Conservation (phyloP, 805 yeast genomes). For the Schwanniomyces vanrijiae region DNA sequence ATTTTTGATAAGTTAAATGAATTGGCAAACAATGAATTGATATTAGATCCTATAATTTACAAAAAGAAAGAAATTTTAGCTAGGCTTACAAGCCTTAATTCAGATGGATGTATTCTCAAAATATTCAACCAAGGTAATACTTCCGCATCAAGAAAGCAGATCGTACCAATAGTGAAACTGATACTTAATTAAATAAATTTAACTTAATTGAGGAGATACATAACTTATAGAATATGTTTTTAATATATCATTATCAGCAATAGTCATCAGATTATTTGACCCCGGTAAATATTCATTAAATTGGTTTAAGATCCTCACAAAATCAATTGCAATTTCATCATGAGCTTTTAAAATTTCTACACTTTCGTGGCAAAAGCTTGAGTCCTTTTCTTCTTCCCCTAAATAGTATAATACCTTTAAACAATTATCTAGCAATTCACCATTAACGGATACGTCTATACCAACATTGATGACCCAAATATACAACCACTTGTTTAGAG, state of each 20-base stretch:
- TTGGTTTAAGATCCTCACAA: background rate
- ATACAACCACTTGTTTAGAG: conserved; percentile 9
- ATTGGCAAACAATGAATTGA: conserved; percentile 18
- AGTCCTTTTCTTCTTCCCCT: conserved; percentile 6
- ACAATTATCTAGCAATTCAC: conserved; percentile 15
- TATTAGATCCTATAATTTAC: conserved; percentile 26
- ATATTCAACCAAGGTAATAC: conserved; percentile 49
- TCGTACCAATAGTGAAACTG: conserved; percentile 62
- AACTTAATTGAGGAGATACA: conserved; percentile 10
- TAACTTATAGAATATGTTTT: conserved; percentile 23
- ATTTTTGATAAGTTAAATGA: conserved; percentile 19
- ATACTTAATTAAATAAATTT: conserved; percentile 20
- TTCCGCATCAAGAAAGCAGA: conserved; percentile 79
- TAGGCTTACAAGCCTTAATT: conserved; percentile 9
- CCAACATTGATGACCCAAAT: conserved; percentile 41
- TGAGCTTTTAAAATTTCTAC: conserved; percentile 10
- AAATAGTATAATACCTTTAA: conserved; percentile 29
- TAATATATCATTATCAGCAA: conserved; percentile 12
- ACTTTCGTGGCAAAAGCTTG: conserved; percentile 13
- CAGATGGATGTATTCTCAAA: conserved; percentile 12
- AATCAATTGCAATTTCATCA: background rate
- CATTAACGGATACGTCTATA: conserved; percentile 23
- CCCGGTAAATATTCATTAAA: conserved; percentile 20
- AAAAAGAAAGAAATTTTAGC: conserved; percentile 12
- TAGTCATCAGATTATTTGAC: conserved; percentile 9